Evolutionary conservation across 257 asterid species (phyloP), one percentile per base, ranked within the genome.

Genomic region (Penstemon barbatus): DNA sequence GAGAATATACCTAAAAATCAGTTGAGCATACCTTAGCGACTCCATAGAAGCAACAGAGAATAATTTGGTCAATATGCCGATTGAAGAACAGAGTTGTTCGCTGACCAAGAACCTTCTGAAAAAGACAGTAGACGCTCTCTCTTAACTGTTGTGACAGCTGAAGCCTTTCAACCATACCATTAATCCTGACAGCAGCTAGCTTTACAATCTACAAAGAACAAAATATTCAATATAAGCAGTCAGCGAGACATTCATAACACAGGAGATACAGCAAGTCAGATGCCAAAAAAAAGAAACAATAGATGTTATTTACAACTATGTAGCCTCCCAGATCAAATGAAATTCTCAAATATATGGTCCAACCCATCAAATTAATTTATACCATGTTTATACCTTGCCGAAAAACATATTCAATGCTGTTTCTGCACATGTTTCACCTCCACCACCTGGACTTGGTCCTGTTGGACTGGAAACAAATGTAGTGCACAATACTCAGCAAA

Each of bases 391-490:
- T 85, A 94, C 99, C 98, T 94, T 94, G 75, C 92, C 80, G 71
- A 94, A 87, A 70, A 91, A 94, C 65, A 94, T 90, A 68, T 79
- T 83, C 41, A 91, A 82, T 40, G 96, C 92, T 52, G 98, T 91
- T 86, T 94, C 99, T 11, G 99, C 99, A 76, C 97, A 91, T 1
- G 98, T 91, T 85, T 94, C 99, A 71, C 98, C 98, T 72, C 96
- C 97, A 70, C 96, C 97, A 71, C 95, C 93, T 60, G 98, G 99
- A 82, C 74, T 86, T 51, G 92, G 97, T 75, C 99, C 86, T 64
- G 97, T 91, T 73, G 99, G 98, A 81, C 99, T 94, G 95, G 78
- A 74, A 71, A 75, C 63, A 75, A 60, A 48, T 51, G 61, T 50
- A 73, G 52, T 11, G 58, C 33, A 70, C 55, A 37, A 25, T 25